Evolutionary conservation across 208 protist species (phyloP), one percentile per base, ranked within the genome.

Genomic region (Herpetomonas tarakana): DNA sequence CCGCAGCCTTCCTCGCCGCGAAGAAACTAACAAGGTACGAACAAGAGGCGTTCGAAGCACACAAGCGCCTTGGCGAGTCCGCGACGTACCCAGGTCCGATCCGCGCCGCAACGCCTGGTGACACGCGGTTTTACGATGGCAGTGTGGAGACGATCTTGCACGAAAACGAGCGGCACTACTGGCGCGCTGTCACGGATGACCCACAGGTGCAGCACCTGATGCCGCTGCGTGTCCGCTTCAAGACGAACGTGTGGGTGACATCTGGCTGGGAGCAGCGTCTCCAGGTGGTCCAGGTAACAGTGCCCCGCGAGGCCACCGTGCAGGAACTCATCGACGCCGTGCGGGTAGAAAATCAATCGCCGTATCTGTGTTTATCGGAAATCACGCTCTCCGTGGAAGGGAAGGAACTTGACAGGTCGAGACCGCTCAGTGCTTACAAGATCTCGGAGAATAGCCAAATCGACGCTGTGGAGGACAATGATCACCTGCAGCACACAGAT

Each of bases 131-230:
- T 67, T 94, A 94, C 65, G 65, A 73, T 2, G 83, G 85, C 25
- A 70, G 71, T 44, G 67, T 81, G 16, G 85, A 88, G 53, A 89
- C 81, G 12, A 89, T 94, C 76, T 66, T 94, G 25, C 72, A 80
- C 11, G 80, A 80, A 3, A 91, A 80, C 27, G 83, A 94, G 38
- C 72, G 88, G 11, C 88, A 94, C 58, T 94, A 94, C 52, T 94
- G 88, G 88, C 73, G 88, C 7, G 81, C 85, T 18, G 88, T 94
- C 29, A 58, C 74, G 16, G 88, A 94, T 57, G 88, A 94, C 58
- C 88, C 88, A 0, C 68, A 86, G 25, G 74, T 94, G 21, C 65
- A 94, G 58, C 60, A 82, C 45, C 49, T 90, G 19, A 65, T 94
- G 24, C 79, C 82, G 1, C 62, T 94, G 45, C 77, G 88, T 3